These are phyloP conservation scores for Asterophora parasitica DNA, from an alignment of 768 basidiomycete species.

Conservation along the genomic window DNA sequence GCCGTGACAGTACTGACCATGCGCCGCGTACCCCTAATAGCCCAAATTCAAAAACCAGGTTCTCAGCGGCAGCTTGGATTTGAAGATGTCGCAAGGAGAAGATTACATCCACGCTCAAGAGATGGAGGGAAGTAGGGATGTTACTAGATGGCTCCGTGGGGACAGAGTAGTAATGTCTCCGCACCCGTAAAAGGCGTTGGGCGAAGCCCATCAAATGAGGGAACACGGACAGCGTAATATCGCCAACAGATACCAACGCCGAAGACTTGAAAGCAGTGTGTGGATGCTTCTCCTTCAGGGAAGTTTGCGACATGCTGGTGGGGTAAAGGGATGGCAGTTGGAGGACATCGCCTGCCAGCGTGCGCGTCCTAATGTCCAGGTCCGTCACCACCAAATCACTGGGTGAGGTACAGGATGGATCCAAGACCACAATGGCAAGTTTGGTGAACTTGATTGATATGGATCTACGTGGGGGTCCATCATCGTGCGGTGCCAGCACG, in stretches of 20 bases:
- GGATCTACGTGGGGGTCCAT: constrained; percentile 6
- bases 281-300: constrained; percentile 32
- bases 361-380: constrained; percentile 21
- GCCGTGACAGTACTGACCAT: constrained; percentile 30
- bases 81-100: constrained; percentile 39
- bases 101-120: constrained; percentile 31
- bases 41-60: constrained; percentile 60
- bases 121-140: not conserved
- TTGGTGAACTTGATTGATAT: constrained; percentile 24
- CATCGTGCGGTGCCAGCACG: not conserved
- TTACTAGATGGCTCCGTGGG: constrained; percentile 6
- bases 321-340: constrained; percentile 14
- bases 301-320: constrained; percentile 40
- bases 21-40: constrained; percentile 34
- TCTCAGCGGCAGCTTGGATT: constrained; percentile 67
- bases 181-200: constrained; percentile 49
- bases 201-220: constrained; percentile 59
- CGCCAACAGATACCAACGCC: constrained; percentile 34
- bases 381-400: constrained; percentile 34
- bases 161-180: constrained; percentile 29
- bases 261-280: constrained; percentile 27
- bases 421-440: constrained; percentile 29
- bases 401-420: constrained; percentile 27
- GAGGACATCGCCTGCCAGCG: constrained; percentile 20
- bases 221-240: constrained; percentile 38